These are phyloP conservation scores for Tylopilus microsporus DNA, from an alignment of 1,284 basidiomycete species.

Conservation along the genomic window DNA sequence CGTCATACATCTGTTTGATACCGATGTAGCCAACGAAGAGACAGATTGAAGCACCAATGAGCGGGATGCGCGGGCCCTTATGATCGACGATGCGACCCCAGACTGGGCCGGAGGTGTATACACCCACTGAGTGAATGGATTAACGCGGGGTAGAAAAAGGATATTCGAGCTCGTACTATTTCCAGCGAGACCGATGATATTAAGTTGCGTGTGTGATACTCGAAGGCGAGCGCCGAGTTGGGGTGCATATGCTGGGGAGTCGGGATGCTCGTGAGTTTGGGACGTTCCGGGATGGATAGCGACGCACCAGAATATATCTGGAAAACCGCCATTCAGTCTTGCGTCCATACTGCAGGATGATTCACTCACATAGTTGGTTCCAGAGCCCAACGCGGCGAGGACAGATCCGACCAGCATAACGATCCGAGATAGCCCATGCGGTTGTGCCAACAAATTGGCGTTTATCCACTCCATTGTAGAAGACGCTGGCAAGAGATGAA, in stretches of 20 bases:
- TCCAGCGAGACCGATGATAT: constrained; percentile 66
- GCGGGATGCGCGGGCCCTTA: constrained; percentile 53
- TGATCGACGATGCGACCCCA: constrained; percentile 68
- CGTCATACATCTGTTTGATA: constrained; percentile 59
- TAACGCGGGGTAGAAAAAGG: constrained; percentile 3
- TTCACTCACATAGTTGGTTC: constrained; percentile 65
- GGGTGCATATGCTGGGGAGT: constrained; percentile 65
- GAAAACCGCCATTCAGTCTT: constrained; percentile 3
- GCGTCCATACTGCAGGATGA: constrained; percentile 12
- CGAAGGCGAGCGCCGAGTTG: constrained; percentile 69
- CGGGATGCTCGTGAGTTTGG: background rate
- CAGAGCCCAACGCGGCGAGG: constrained; percentile 56
- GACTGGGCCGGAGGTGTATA: constrained; percentile 56
- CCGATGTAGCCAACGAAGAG: constrained; percentile 63
- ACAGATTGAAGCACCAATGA: constrained; percentile 45
- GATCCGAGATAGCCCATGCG: constrained; percentile 23
- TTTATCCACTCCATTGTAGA: constrained; percentile 11
- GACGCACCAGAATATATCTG: constrained; percentile 32
- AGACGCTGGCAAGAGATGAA: background rate
- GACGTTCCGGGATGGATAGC: background rate
- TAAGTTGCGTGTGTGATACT: constrained; percentile 71
- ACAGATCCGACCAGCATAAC: constrained; percentile 49
- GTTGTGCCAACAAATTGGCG: background rate
- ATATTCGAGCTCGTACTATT: constrained; percentile 42
- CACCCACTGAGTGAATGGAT: constrained; percentile 45